Conservation (phyloP, 805 yeast species). For the Saccharomycopsis sp. region DNA sequence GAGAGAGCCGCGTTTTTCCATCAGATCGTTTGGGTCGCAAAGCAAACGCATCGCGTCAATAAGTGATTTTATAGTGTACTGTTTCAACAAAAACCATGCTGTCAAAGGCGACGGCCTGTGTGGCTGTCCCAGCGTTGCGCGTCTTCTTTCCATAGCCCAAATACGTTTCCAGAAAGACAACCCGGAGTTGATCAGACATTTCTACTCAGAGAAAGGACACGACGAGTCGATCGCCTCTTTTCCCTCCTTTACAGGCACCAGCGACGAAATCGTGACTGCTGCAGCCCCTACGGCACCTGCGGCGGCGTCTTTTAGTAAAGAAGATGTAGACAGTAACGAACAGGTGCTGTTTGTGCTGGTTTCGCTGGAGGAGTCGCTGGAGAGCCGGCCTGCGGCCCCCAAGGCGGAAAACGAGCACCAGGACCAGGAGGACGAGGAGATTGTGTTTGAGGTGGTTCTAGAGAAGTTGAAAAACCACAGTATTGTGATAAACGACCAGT, state of each 20-base stretch:
- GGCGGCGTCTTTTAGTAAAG: too few relatives aligned
- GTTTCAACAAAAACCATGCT: constrained; percentile 39
- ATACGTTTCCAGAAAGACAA: constrained; percentile 22
- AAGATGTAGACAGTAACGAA: background rate
- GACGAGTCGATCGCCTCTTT: constrained; percentile 1
- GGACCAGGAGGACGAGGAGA: background rate
- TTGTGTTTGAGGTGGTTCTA: background rate
- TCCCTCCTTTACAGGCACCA: constrained; percentile 16
- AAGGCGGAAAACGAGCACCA: too few relatives aligned
- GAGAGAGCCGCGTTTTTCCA: constrained; percentile 3
- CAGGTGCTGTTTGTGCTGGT: background rate
- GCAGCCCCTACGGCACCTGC: constrained; percentile 18
- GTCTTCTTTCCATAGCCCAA: constrained; percentile 41
- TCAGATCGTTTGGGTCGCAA: constrained; percentile 62
- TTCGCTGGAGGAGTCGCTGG: background rate
- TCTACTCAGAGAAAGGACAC: constrained; percentile 1
- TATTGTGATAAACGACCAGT: background rate
- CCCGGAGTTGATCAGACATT: background rate
- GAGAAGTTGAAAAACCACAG: background rate
- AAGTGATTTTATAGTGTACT: constrained; percentile 73
- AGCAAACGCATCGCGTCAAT: constrained; percentile 70
- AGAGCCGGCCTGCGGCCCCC: background rate
- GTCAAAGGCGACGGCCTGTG: constrained; percentile 19
- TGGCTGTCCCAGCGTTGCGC: constrained; percentile 33
- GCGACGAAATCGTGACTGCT: constrained; percentile 19